Evolutionary conservation across 495 filamentous ascomycete genomes (phyloP).

Genomic region (Emericellopsis terricola): DNA sequence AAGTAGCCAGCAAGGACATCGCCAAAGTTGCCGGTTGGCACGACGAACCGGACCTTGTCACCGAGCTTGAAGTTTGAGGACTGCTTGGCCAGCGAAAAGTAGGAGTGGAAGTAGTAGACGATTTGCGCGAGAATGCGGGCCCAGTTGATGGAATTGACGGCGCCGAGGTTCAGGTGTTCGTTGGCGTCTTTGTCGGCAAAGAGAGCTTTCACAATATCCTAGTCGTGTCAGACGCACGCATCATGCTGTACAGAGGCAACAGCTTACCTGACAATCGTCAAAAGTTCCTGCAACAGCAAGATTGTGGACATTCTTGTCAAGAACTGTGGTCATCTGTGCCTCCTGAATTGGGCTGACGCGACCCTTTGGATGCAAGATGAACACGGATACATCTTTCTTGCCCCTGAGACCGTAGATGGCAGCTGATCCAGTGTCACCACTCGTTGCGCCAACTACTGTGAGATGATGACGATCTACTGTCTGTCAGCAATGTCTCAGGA

Average conservation of each 20-base stretch:
- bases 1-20: slow-evolving; percentile 89
- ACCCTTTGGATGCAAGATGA: slow-evolving; percentile 77
- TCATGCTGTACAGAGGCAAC: not conserved
- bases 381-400: slow-evolving; percentile 87
- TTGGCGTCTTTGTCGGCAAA: slow-evolving; percentile 70
- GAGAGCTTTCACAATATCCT: slow-evolving; percentile 85
- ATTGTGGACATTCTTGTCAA: slow-evolving; percentile 80
- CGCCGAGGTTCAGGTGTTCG: slow-evolving; percentile 48
- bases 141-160: slow-evolving; percentile 69
- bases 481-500: not conserved
- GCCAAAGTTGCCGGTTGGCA: slow-evolving; percentile 93
- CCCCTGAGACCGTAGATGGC: slow-evolving; percentile 95
- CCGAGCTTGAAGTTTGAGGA: slow-evolving; percentile 28
- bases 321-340: slow-evolving; percentile 84
- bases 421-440: slow-evolving; percentile 85
- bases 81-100: slow-evolving; percentile 53
- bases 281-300: slow-evolving; percentile 74
- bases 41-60: slow-evolving; percentile 56
- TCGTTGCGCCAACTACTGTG: slow-evolving; percentile 81
- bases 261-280: slow-evolving; percentile 70
- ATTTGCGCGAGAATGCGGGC: slow-evolving; percentile 87
- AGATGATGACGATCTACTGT: slow-evolving; percentile 54
- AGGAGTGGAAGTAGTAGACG: slow-evolving; percentile 80
- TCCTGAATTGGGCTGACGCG: slow-evolving; percentile 76
- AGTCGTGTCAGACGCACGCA: not conserved